Evolutionary conservation across 202 grass and related monocot genomes (phyloP), one percentile per base, ranked within the genome.

Genomic region (Setaria italica): DNA sequence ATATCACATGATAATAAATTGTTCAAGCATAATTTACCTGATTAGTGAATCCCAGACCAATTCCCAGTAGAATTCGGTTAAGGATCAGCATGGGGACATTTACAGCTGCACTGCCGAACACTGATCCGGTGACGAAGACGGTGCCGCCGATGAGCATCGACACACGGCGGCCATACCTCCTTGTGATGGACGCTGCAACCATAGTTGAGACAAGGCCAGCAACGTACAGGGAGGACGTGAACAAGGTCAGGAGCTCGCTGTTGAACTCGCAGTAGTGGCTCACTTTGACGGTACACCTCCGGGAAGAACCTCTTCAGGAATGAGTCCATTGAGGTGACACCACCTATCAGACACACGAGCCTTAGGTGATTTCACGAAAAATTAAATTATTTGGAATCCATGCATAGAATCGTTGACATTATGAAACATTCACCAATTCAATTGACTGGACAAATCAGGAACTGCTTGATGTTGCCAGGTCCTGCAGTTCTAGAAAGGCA

Each of bases 291-390:
- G 86, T 94, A 91, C 37, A 99, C 97, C 20, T 84, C 77, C 11
- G 90, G 97, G 68, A 99, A 99, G 86, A 99, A 99, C n/a, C 30
- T 72, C 81, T 88, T 87, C 55, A 91, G 87, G 75, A 99, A 99
- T 9, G 91, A 77, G 55, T 89, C 89, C 97, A 99, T 94, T 1
- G 82, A 68, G 32, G 91, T 96, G 34, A 96, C 51, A 41, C 96
- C 96, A 35, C 96, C 93, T 98, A 81, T 1, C 77, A 54, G 19
- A 29, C 69, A 48, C 70, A 68, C 11, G 42, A 85, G 11, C 2
- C 75, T 6, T 30, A 51, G 41, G 42, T 69, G 62, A 81, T 81
- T 49, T 62, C 6, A 75, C 4, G 19, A 37, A 67, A 77, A 20
- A 16, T 51, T 51, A 77, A 20, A 16, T 51, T 60, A 20, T n/a